Evolutionary conservation across 2,329 filamentous ascomycete species (phyloP), one percentile per base, ranked within the genome.

Genomic region (Aspergillus bombycis): DNA sequence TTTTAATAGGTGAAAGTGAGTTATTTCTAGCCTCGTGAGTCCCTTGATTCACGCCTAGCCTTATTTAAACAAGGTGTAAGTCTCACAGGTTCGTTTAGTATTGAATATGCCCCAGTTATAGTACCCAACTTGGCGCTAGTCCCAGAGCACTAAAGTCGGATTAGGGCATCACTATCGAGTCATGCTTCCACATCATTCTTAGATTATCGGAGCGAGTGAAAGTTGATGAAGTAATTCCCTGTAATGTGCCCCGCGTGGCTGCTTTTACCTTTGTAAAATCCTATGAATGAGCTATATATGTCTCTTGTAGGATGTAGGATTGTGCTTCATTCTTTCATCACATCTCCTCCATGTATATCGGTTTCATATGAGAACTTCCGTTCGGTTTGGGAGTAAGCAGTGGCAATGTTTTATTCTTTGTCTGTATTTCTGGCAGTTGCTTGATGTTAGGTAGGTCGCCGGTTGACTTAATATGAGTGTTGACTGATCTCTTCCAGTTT

Each of bases 401-500:
- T 28, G 12, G 7, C 23, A 48, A 50, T 50, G 46, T 14, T 14
- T 19, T 30, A 30, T 30, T 11, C 46, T 30, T 50, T n/a, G 23
- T 19, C 26, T 50, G 16, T 50, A 14, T 30, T 50, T 16, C 14
- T 50, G 5, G 50, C 58, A n/a, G 30, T 53, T 26, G 38, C 21
- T 50, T 61, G 36, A 36, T 59, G 19, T 38, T 66, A 14, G 58
- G 60, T 66, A 56, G 56, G 58, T 23, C 26, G 34, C 53, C 21
- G 34, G 16, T 30, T 45, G 19, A n/a, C 5, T n/a, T 12, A 21
- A 59, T 50, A 26, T 14, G 12, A 26, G 23, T 21, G 61, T 38
- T 60, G 14, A 16, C 12, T 30, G 16, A n/a, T 55, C 16, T 46
- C 14, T 46, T 23, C 8, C 36, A 72, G 71, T 65, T 41, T 58